Evolutionary conservation across 306 rosid genomes (phyloP).

Genomic region (Hylodesmum podocarpum): DNA sequence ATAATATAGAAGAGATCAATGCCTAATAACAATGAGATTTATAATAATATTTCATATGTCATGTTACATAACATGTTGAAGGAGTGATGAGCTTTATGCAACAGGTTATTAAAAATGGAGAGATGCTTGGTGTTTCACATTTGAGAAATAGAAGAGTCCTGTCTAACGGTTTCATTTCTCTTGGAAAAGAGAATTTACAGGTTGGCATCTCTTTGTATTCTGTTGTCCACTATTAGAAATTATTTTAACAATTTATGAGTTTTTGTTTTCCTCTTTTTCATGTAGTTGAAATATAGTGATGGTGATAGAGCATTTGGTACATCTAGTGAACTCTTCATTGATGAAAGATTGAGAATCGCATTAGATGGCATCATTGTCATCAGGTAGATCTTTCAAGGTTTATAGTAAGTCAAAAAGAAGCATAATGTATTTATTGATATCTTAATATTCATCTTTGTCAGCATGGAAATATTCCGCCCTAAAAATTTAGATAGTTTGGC

Average conservation of each 20-base stretch:
- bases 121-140: constrained; percentile 13
- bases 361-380: constrained; percentile 3
- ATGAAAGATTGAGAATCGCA: not conserved
- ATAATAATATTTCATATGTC: not conserved
- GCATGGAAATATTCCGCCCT: constrained; percentile 10
- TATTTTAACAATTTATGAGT: not conserved
- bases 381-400: not conserved
- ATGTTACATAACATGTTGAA: not conserved
- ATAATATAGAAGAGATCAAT: not conserved
- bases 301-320: constrained; percentile 4
- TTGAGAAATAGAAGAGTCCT: constrained; percentile 2
- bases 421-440: not conserved
- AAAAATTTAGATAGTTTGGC: not conserved
- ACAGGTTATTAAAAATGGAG: constrained; percentile 7
- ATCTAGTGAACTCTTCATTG: not conserved
- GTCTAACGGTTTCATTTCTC: not conserved
- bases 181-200: constrained; percentile 4
- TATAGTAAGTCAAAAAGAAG: not conserved
- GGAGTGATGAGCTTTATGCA: not conserved
- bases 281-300: not conserved
- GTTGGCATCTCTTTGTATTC: not conserved
- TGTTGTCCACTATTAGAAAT: not conserved
- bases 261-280: not conserved
- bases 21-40: not conserved
- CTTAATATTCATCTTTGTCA: not conserved